Conservation (phyloP, 2,329 filamentous ascomycete species). For the Diaporthe eres region DNA sequence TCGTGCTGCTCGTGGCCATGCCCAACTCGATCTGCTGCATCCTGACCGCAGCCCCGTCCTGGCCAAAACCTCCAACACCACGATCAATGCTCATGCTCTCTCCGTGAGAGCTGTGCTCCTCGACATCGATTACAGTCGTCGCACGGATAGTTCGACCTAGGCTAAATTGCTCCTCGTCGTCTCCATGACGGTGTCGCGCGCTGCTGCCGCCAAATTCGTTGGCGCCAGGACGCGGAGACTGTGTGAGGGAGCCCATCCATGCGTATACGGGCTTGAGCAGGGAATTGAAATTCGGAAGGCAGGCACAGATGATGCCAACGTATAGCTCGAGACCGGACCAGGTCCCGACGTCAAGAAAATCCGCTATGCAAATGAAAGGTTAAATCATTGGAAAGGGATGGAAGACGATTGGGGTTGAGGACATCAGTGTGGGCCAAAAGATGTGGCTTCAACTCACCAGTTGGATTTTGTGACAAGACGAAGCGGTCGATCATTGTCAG, state of each 20-base stretch:
- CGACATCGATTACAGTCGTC: slow-evolving; percentile 25
- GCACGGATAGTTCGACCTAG: slow-evolving; percentile 10
- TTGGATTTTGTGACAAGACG: slow-evolving; percentile 25
- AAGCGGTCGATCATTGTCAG: slow-evolving; percentile 21
- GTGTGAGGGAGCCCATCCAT: slow-evolving; percentile 16
- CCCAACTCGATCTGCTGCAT: slow-evolving; percentile 25
- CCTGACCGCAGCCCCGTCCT: background rate
- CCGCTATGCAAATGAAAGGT: background rate
- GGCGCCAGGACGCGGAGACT: background rate
- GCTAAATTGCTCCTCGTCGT: slow-evolving; percentile 3
- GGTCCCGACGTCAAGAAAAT: slow-evolving; percentile 23
- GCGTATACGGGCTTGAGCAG: slow-evolving; percentile 27
- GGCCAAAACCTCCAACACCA: background rate
- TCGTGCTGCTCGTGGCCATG: background rate
- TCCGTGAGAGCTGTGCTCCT: slow-evolving; percentile 22
- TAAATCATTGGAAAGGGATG: background rate
- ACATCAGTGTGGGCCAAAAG: background rate
- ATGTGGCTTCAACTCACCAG: slow-evolving; percentile 10
- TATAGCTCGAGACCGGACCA: slow-evolving; percentile 32
- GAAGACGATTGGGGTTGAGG: too few relatives aligned
- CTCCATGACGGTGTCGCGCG: background rate
- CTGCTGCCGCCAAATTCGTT: background rate
- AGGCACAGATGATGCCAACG: slow-evolving; percentile 35
- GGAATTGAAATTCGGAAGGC: slow-evolving; percentile 32
- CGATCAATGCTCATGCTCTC: background rate